phyloP scores from a whole-genome alignment of 805 yeast species.

The Monosporozyma solicola region DNA sequence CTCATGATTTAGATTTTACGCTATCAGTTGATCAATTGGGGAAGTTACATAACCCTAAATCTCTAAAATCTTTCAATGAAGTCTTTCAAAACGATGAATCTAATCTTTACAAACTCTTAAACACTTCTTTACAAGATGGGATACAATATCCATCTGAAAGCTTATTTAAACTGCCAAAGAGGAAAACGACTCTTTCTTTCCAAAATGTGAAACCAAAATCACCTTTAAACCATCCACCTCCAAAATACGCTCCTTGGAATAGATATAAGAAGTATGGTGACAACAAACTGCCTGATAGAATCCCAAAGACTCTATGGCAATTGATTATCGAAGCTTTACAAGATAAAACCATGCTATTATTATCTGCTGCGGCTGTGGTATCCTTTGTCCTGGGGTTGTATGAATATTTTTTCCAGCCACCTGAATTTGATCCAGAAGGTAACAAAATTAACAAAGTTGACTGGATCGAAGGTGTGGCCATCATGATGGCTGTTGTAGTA shows the following conservation, averaged over 20 bases:
- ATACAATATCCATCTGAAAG: conserved; percentile 5
- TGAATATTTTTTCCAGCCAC: conserved; percentile 80
- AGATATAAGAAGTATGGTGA: conserved; percentile 45
- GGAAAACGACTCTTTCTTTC: background rate
- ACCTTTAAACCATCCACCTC: background rate
- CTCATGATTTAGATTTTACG: background rate
- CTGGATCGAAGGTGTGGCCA: conserved; percentile 99
- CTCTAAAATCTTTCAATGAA: conserved; percentile 17
- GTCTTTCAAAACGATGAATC: conserved; percentile 17
- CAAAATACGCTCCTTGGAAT: conserved; percentile 4
- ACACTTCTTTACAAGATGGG: conserved; percentile 20
- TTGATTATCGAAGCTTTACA: conserved; percentile 79
- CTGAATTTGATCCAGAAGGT: conserved; percentile 72
- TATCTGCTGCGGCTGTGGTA: conserved; percentile 78
- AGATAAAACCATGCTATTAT: conserved; percentile 80
- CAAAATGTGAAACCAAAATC: background rate
- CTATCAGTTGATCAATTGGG: conserved; percentile 13
- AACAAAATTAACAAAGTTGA: conserved; percentile 73
- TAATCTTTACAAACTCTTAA: conserved; percentile 14
- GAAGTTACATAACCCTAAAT: conserved; percentile 28
- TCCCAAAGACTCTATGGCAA: conserved; percentile 56
- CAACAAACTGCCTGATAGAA: conserved; percentile 63
- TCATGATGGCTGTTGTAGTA: conserved; percentile 79
- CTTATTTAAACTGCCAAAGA: background rate
- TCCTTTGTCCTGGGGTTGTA: conserved; percentile 87